Evolutionary conservation across 257 asterid genomes (phyloP).

Genomic region (Nemophila menziesii): DNA sequence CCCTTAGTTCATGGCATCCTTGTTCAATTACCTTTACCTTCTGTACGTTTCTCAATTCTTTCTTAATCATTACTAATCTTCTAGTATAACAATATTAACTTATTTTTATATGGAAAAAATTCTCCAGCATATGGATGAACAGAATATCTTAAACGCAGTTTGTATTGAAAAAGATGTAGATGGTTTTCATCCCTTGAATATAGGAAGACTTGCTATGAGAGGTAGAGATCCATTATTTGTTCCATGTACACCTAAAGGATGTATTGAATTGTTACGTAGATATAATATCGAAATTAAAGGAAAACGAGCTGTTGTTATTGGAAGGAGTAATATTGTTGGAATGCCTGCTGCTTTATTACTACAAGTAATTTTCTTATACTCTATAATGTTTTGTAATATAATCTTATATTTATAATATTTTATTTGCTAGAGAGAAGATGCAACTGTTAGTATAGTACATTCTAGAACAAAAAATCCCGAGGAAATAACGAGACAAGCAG

Average conservation of each 20-base stretch:
- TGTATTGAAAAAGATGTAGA: constrained; percentile 92
- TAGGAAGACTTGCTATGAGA: constrained; percentile 90
- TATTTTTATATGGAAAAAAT: constrained; percentile 13
- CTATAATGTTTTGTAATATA: neutral
- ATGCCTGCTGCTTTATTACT: constrained; percentile 81
- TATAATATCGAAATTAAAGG: constrained; percentile 67
- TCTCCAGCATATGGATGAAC: constrained; percentile 75
- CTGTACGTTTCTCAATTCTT: constrained; percentile 28
- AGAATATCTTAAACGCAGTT: constrained; percentile 66
- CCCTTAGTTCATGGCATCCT: constrained; percentile 86
- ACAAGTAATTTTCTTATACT: constrained; percentile 40
- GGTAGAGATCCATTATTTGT: constrained; percentile 83
- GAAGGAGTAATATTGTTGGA: constrained; percentile 93
- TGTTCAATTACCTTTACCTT: constrained; percentile 93
- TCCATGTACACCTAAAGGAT: constrained; percentile 95
- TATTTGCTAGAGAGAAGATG: constrained; percentile 71
- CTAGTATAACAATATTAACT: neutral
- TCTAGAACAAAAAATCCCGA: constrained; percentile 77
- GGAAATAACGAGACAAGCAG: constrained; percentile 72
- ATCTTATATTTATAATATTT: neutral
- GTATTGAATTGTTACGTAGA: constrained; percentile 80
- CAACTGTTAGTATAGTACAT: constrained; percentile 76
- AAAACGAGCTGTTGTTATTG: constrained; percentile 76
- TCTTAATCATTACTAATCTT: neutral
- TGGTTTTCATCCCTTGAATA: constrained; percentile 85